These are phyloP conservation scores for Hypoxylon subgilvum DNA, from an alignment of 495 filamentous ascomycete genomes.

Conservation along the genomic window DNA sequence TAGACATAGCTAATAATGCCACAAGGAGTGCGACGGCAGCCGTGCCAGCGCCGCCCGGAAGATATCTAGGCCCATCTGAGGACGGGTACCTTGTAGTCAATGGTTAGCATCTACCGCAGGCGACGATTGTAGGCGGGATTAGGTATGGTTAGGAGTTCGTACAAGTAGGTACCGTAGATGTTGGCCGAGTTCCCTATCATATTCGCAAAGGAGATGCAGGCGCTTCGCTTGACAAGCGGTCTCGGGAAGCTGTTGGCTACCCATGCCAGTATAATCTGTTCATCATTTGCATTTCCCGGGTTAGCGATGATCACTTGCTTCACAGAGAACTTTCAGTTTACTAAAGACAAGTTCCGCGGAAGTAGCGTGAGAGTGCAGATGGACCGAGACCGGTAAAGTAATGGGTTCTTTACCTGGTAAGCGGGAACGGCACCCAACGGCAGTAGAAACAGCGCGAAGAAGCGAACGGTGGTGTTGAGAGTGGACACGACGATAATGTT, in stretches of 20 bases:
- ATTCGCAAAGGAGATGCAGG: conserved; percentile 60
- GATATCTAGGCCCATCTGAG: conserved; percentile 57
- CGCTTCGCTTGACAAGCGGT: conserved; percentile 60
- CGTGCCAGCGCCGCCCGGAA: conserved; percentile 50
- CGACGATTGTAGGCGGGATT: too few relatives aligned
- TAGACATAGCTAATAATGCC: conserved; percentile 48
- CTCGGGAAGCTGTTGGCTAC: conserved; percentile 60
- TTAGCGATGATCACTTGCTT: too few relatives aligned
- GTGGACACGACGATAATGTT: conserved; percentile 57
- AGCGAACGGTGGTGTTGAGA: conserved; percentile 53
- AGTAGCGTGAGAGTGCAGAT: too few relatives aligned
- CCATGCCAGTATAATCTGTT: conserved; percentile 62
- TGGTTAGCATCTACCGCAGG: conserved; percentile 10
- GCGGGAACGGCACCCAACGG: conserved; percentile 56
- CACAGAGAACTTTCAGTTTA: too few relatives aligned
- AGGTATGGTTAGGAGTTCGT: conserved; percentile 10
- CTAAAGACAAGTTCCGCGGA: too few relatives aligned
- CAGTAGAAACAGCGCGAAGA: conserved; percentile 59
- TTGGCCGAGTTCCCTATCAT: conserved; percentile 60
- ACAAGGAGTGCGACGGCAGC: conserved; percentile 55
- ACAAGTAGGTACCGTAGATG: conserved; percentile 65
- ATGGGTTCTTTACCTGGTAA: conserved; percentile 37
- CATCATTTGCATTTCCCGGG: too few relatives aligned
- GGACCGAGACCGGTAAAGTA: too few relatives aligned
- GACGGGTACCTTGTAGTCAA: conserved; percentile 43